Base-by-base conservation (phyloP, 2,329 filamentous ascomycete species). In the Fusarium algeriense region DNA sequence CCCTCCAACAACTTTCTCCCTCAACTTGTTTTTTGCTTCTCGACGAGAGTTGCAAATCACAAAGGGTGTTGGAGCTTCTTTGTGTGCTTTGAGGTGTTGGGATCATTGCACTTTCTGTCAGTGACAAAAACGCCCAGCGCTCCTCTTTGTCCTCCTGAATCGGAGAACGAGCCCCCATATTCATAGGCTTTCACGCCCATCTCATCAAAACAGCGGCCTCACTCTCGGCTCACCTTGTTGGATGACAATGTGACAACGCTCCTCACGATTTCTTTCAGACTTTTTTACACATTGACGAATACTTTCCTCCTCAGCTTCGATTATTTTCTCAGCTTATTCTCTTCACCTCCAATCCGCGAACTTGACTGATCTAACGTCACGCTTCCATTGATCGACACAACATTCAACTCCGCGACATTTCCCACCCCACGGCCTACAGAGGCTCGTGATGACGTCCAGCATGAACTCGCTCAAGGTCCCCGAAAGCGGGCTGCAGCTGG, bases 391-490 rank as follows among this genome's bases (percentile, higher is more conserved):
- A 76, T 76, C 75, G 75, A 70, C 72, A 66, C 60, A 64, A 63
- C 57, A 66, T 67, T 59, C 65, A 76, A 62, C 67, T 64, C 69
- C 70, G 73, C 75, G 72, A 71, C 72, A 76, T 77, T 76, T 77
- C 73, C 60, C 61, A 74, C 70, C 45, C 64, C 70, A 76, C 73
- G 75, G 73, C 75, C 72, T 75, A 44, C 44, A 35, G 28, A 73
- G 73, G 75, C 75, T 77, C 66, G 75, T 74, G 73, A 71, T 64
- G 63, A 67, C 68, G 66, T 71, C 64, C 75, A 82, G 73, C 59
- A 88, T 88, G 86, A 82, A 86, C 77, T 83, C 83, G 67, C 84
- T 91, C 78, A 82, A 84, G 71, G 84, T 91, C 66, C 87, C 88
- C 75, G 86, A 88, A 70, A 80, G 82, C 73, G 89, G 89, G 80